Evolutionary conservation across 2,329 filamentous ascomycete species (phyloP).

Genomic region (Trichophyton benhamiae): DNA sequence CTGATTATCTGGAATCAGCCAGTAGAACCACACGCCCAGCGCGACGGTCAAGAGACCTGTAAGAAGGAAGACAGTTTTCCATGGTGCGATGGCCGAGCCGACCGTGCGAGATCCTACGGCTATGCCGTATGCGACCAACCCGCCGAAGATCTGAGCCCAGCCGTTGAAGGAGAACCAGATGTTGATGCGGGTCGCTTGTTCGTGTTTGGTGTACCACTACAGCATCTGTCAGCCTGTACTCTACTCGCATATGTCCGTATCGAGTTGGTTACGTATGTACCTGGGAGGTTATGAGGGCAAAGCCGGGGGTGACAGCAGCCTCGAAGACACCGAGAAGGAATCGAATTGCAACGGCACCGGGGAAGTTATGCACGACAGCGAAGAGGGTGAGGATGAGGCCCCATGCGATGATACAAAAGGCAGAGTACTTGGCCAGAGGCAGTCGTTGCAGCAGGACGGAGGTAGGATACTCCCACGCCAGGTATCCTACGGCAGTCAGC

Average conservation of each 20-base stretch:
- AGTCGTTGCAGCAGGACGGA: slow-evolving; percentile 51
- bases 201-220: slow-evolving; percentile 58
- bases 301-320: slow-evolving; percentile 55
- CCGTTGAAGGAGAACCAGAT: slow-evolving; percentile 62
- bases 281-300: slow-evolving; percentile 48
- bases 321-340: slow-evolving; percentile 60
- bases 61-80: slow-evolving; percentile 51
- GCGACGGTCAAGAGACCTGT: slow-evolving; percentile 42
- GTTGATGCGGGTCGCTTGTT: slow-evolving; percentile 50
- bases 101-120: slow-evolving; percentile 42
- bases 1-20: slow-evolving; percentile 47
- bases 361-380: slow-evolving; percentile 49
- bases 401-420: slow-evolving; percentile 46
- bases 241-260: neutral
- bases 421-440: slow-evolving; percentile 55
- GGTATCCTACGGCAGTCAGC: slow-evolving; percentile 27
- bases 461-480: slow-evolving; percentile 54
- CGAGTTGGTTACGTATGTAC: slow-evolving; percentile 15
- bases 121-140: slow-evolving; percentile 52
- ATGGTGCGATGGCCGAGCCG: slow-evolving; percentile 48
- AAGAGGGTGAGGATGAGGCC: slow-evolving; percentile 47
- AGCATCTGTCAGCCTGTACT: neutral
- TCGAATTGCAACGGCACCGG: slow-evolving; percentile 50
- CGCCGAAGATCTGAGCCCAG: slow-evolving; percentile 51
- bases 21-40: slow-evolving; percentile 40